Evolutionary conservation across 1,139 yeast species (phyloP), one percentile per base, ranked within the genome.

Genomic region (Blastobotrys capitulatus): DNA sequence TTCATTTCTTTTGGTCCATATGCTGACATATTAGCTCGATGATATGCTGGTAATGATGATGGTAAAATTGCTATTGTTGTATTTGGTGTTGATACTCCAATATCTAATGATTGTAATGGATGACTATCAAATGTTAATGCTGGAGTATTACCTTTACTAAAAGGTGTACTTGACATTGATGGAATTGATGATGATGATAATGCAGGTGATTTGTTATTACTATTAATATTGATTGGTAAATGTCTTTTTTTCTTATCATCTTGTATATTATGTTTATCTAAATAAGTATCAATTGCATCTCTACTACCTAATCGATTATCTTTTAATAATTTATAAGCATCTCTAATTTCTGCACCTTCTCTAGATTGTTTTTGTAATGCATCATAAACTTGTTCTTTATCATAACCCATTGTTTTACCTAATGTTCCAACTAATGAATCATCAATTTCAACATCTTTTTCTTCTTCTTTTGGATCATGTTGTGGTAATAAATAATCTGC

Each of bases 11-110:
- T 57, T 1, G 68, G 60, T 20, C 60, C 60, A 41, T 65, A 77
- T 51, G 85, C 86, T 61, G 82, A 75, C 97, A 92, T 90, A 63
- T 80, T 87, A 2, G 97, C 97, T 44, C 96, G 75, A 64, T 92
- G 98, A 47, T 90, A 88, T 52, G 92, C 88, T 1, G 98, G 97
- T 59, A 92, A 75, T 3, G 97, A 89, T 2, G 96, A 84, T 4
- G 98, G 97, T 55, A 92, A 71, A 38, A 92, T 87, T 1, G 97
- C 95, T 55, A 92, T 89, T 1, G 96, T 87, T 19, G 71, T 69
- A 48, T 67, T 68, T 5, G 71, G 70, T 5, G 72, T 66, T 26
- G 77, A 75, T 38, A 64, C 37, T 7, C 36, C 16, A 10, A 22
- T 25, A 15, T 47, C 50, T 18, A 42, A 41, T 10, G 45, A 27